Conservation (phyloP, 495 filamentous ascomycete species). For the Aspergillus egyptiacus region DNA sequence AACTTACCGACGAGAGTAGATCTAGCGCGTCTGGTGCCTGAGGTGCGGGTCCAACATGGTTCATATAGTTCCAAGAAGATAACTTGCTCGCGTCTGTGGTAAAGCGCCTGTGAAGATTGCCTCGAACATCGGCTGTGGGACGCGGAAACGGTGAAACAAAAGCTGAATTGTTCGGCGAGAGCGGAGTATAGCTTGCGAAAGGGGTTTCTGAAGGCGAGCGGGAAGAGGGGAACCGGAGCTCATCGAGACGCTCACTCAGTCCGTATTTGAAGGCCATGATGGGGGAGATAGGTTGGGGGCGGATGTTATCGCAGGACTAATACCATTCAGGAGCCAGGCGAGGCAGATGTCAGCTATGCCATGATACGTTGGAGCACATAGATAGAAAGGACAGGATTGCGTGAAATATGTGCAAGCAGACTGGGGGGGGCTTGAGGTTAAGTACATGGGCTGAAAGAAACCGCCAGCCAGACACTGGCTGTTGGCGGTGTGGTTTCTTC, state of each 20-base stretch:
- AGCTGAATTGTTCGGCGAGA: slow-evolving; percentile 58
- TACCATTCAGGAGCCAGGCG: slow-evolving; percentile 20
- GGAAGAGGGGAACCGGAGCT: slow-evolving; percentile 72
- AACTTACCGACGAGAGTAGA: slow-evolving; percentile 49
- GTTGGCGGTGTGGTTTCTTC: slow-evolving; percentile 35
- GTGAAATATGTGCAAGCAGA: slow-evolving; percentile 11
- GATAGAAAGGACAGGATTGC: slow-evolving; percentile 6
- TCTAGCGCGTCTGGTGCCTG: slow-evolving; percentile 53
- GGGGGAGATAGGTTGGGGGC: slow-evolving; percentile 20
- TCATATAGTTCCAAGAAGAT: slow-evolving; percentile 71
- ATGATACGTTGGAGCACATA: slow-evolving; percentile 11
- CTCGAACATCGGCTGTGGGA: slow-evolving; percentile 56
- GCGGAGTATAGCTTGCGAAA: slow-evolving; percentile 64
- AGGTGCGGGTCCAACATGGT: slow-evolving; percentile 38
- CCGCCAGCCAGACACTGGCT: slow-evolving; percentile 14
- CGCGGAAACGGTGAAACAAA: slow-evolving; percentile 50
- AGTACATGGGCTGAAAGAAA: slow-evolving; percentile 15
- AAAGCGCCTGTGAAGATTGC: slow-evolving; percentile 81
- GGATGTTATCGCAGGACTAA: slow-evolving; percentile 29
- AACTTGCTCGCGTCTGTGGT: slow-evolving; percentile 86
- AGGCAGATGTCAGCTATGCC: slow-evolving; percentile 22
- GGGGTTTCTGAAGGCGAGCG: slow-evolving; percentile 65
- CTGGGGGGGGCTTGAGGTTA: slow-evolving; percentile 9
- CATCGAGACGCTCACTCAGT: slow-evolving; percentile 61
- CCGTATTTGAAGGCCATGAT: slow-evolving; percentile 63